phyloP scores from a whole-genome alignment of 805 yeast species.

The Candida yuanshanica region DNA sequence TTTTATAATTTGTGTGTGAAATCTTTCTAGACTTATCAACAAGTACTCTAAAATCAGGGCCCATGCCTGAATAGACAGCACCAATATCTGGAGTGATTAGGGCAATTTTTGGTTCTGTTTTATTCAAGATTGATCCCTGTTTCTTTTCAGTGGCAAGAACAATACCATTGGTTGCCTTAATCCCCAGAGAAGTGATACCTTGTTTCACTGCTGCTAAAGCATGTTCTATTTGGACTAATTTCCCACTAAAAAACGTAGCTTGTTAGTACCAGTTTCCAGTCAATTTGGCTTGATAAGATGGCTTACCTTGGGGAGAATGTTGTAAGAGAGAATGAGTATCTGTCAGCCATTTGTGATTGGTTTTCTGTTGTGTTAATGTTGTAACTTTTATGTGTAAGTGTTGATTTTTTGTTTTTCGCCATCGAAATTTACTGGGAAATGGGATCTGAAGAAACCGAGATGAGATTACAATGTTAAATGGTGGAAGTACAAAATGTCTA shows the following conservation, averaged over 20 bases:
- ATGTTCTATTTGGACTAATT: slow-evolving; percentile 94
- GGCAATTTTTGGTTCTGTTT: slow-evolving; percentile 74
- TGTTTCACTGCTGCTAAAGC: slow-evolving; percentile 96
- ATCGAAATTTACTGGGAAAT: slow-evolving; percentile 4
- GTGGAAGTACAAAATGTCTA: too few relatives aligned
- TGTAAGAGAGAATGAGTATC: slow-evolving; percentile 95
- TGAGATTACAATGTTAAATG: too few relatives aligned
- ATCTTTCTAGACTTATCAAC: slow-evolving; percentile 91
- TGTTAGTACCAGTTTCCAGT: too few relatives aligned
- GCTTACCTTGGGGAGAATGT: slow-evolving; percentile 90
- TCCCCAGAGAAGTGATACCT: slow-evolving; percentile 96
- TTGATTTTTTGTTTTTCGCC: slow-evolving; percentile 11
- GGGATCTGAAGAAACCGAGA: too few relatives aligned
- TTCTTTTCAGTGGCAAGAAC: slow-evolving; percentile 96
- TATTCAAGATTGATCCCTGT: slow-evolving; percentile 70
- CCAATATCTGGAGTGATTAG: slow-evolving; percentile 92
- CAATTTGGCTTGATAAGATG: neutral
- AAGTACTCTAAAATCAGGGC: slow-evolving; percentile 94
- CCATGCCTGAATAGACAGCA: slow-evolving; percentile 97
- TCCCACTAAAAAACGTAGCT: slow-evolving; percentile 57
- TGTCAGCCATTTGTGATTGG: slow-evolving; percentile 73
- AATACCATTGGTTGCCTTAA: slow-evolving; percentile 90
- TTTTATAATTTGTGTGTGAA: slow-evolving; percentile 88
- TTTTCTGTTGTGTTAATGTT: neutral
- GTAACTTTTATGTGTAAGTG: neutral